Percentiles rank a stretch among this genome's conserved stretches.
Conservation (phyloP, 345 rosid genomes). For the Geranium brycei region DNA sequence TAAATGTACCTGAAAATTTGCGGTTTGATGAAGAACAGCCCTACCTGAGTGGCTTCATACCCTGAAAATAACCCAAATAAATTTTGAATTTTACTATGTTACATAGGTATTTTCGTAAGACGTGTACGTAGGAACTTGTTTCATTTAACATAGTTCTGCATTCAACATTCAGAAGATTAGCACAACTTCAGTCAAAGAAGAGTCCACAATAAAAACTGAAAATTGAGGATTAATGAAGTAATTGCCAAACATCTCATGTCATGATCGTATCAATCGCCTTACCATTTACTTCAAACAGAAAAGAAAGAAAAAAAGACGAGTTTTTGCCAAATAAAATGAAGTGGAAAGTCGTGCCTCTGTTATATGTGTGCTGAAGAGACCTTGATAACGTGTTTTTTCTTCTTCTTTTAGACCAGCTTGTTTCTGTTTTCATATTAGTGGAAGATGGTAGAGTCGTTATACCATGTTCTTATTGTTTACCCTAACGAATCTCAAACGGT, state of each 20-base stretch:
- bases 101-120: not conserved
- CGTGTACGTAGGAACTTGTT: not conserved
- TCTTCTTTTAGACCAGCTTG: not conserved
- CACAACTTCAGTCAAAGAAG: not conserved
- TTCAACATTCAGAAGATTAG: not conserved
- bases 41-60: conserved; percentile 75
- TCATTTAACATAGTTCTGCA: too few relatives aligned
- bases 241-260: not conserved
- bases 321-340: too few relatives aligned
- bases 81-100: not conserved
- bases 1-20: not conserved
- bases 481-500: not conserved
- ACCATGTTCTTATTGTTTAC: not conserved
- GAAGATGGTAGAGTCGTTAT: not conserved
- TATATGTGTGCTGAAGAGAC: too few relatives aligned
- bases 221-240: not conserved
- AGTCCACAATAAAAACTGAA: too few relatives aligned
- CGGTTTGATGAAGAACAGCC: not conserved
- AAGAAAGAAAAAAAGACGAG: not conserved
- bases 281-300: not conserved
- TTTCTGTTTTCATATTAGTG: not conserved
- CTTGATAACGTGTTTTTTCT: not conserved
- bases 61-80: conserved; percentile 25
- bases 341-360: not conserved
- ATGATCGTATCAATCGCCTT: not conserved